These are phyloP conservation scores for Piper longum DNA, from an alignment of 164 flowering plant species.

Conservation along the genomic window DNA sequence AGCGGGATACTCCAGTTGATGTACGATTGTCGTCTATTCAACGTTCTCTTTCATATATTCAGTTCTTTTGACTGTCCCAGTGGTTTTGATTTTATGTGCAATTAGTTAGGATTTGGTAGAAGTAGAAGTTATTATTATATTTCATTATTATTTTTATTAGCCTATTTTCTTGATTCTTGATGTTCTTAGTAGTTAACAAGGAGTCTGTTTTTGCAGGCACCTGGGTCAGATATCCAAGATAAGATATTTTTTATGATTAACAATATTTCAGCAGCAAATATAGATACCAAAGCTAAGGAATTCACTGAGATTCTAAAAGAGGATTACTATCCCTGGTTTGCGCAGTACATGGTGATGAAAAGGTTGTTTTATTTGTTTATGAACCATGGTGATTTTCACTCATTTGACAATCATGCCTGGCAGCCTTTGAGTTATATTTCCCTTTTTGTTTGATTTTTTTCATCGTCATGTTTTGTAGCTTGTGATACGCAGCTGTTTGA, in stretches of 20 bases:
- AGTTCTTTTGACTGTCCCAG: not conserved
- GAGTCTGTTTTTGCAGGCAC: constrained; percentile 35
- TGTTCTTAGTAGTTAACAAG: not conserved
- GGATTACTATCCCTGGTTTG: constrained; percentile 88
- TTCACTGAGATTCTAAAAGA: constrained; percentile 64
- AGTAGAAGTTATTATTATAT: no score
- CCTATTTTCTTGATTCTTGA: no score
- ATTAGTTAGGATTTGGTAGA: no score
- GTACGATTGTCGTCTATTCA: constrained; percentile 19
- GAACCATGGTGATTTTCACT: not conserved
- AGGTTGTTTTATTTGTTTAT: constrained; percentile 33
- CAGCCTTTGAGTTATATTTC: no score
- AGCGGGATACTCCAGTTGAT: constrained; percentile 80
- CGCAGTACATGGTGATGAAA: constrained; percentile 96
- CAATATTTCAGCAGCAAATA: constrained; percentile 59
- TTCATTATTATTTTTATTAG: no score
- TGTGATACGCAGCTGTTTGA: no score
- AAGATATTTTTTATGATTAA: constrained; percentile 82
- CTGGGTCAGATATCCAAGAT: constrained; percentile 78
- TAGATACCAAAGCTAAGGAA: constrained; percentile 82
- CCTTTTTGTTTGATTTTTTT: no score
- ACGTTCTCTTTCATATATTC: not conserved
- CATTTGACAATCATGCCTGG: not conserved
- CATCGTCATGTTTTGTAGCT: no score
- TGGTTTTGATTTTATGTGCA: no score